Conservation (phyloP, 257 asterid species). For the Solanum chiquidenum region DNA sequence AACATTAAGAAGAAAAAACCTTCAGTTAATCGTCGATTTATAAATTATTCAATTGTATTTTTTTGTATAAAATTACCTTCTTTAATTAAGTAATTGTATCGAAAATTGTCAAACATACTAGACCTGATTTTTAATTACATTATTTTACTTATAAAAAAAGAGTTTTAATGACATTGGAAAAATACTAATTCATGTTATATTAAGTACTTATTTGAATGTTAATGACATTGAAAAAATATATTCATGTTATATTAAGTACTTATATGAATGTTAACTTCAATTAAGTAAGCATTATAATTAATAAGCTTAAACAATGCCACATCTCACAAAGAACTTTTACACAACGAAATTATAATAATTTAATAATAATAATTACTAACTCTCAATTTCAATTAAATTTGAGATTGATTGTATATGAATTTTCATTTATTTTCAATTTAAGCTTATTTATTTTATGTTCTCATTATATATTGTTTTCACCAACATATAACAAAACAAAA, state of each 20-base stretch:
- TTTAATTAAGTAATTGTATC: background rate
- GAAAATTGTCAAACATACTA: background rate
- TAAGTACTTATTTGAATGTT: background rate
- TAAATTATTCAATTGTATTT: background rate
- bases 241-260: background rate
- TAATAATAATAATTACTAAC: background rate
- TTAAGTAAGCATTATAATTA: background rate
- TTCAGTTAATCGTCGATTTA: background rate
- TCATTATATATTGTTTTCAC: background rate
- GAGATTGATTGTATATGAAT: accelerated
- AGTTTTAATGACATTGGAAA: background rate
- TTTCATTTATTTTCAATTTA: background rate
- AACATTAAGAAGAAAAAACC: background rate
- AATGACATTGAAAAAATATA: background rate
- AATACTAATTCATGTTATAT: background rate
- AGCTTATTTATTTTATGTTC: background rate
- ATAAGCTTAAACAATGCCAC: background rate
- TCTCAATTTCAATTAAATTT: background rate
- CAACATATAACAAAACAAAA: background rate
- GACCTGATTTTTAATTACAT: background rate
- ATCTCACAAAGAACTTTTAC: accelerated
- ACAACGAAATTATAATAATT: accelerated
- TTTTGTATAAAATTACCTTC: background rate
- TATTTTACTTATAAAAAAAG: background rate
- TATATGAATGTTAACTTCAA: background rate